Percentiles rank a stretch among this genome's conserved stretches.
Evolutionary conservation across 495 filamentous ascomycete genomes (phyloP).

Genomic region (Trichoderma asperelloides): DNA sequence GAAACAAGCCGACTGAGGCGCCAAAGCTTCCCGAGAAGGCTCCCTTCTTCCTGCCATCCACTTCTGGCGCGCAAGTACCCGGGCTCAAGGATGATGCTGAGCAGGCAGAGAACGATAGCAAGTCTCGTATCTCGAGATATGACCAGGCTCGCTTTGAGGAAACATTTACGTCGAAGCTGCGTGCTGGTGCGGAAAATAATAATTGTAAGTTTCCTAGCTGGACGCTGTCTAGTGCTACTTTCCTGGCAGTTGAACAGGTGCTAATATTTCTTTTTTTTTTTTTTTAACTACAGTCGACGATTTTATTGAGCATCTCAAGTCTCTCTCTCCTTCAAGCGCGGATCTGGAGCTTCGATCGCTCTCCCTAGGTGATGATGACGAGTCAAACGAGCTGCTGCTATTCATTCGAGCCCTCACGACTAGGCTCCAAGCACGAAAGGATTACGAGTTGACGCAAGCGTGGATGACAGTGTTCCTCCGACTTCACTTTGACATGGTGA

Average conservation of each 20-base stretch:
- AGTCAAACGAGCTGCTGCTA: slow-evolving; percentile 40
- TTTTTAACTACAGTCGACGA: slow-evolving; percentile 30
- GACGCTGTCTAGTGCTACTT: background rate
- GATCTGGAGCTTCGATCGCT: slow-evolving; percentile 86
- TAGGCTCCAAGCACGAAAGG: slow-evolving; percentile 53
- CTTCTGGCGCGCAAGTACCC: slow-evolving; percentile 32
- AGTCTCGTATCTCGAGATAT: slow-evolving; percentile 30
- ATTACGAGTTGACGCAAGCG: slow-evolving; percentile 89
- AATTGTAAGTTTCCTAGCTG: slow-evolving; percentile 36
- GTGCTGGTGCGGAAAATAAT: slow-evolving; percentile 32
- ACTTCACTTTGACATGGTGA: slow-evolving; percentile 52
- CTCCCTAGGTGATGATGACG: slow-evolving; percentile 34
- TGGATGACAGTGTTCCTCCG: slow-evolving; percentile 93
- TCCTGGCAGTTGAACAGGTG: background rate
- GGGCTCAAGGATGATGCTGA: slow-evolving; percentile 16
- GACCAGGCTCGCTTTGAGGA: slow-evolving; percentile 32
- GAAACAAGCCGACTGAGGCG: slow-evolving; percentile 88
- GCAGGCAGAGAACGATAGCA: slow-evolving; percentile 15
- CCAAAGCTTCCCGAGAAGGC: slow-evolving; percentile 90
- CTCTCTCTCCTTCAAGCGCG: slow-evolving; percentile 67
- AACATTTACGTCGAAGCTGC: slow-evolving; percentile 55
- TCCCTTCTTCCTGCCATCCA: slow-evolving; percentile 86
- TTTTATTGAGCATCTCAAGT: slow-evolving; percentile 69
- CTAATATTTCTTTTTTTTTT: slow-evolving; percentile 7
- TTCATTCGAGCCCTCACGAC: slow-evolving; percentile 71